A percentile compares a stretch with the other conserved stretches of the same genome.
These are phyloP conservation scores for Macrolepiota albuminosa DNA, from an alignment of 768 basidiomycete genomes.

Conservation along the genomic window DNA sequence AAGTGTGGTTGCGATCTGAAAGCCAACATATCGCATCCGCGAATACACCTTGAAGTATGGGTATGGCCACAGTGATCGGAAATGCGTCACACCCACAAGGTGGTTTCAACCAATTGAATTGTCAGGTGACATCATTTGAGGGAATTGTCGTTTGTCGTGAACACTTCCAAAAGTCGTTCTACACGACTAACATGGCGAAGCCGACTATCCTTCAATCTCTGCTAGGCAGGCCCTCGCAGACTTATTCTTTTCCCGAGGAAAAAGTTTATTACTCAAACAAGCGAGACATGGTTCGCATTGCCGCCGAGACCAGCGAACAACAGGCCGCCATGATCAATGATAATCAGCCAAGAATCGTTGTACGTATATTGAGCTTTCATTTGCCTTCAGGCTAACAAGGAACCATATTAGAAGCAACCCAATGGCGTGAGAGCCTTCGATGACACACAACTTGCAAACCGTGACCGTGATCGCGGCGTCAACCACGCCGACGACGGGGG, in stretches of 20 bases:
- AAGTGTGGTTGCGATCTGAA: too few species aligned
- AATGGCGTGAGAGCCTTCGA: conserved; percentile 14
- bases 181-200: conserved; percentile 36
- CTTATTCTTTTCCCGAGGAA: conserved; percentile 42
- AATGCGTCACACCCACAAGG: too few species aligned
- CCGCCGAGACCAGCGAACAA: conserved; percentile 26
- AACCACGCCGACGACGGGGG: conserved; percentile 13
- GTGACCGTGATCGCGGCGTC: conserved; percentile 1
- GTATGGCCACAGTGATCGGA: too few species aligned
- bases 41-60: too few species aligned
- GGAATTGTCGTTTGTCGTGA: not conserved
- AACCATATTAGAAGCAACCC: conserved; percentile 7
- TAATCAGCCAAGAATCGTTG: conserved; percentile 3
- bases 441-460: conserved; percentile 2
- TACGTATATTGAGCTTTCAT: conserved; percentile 5
- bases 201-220: conserved; percentile 57
- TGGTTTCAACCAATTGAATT: not conserved
- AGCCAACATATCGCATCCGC: too few species aligned
- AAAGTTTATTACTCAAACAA: conserved; percentile 51
- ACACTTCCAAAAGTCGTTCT: not conserved
- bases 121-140: conserved; percentile 13
- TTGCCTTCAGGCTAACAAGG: conserved; percentile 3
- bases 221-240: conserved; percentile 60
- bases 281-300: conserved; percentile 46
- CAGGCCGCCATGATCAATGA: conserved; percentile 7